These are phyloP conservation scores for Entoloma clypeatum DNA, from an alignment of 1,284 basidiomycete species.

Conservation along the genomic window DNA sequence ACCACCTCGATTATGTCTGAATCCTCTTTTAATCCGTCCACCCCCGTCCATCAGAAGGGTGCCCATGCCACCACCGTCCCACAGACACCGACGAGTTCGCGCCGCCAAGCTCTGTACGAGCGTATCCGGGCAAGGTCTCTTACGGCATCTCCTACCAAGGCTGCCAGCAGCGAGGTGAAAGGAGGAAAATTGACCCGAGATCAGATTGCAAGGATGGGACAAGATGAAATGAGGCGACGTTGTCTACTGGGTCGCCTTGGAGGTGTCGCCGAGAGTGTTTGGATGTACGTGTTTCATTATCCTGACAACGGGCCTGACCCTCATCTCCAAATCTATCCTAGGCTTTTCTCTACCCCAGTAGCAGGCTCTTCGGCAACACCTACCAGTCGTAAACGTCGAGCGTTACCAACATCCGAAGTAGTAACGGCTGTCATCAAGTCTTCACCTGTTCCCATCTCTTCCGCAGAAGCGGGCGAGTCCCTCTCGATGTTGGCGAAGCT, in stretches of 20 bases:
- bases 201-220: constrained; percentile 63
- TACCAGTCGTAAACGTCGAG: constrained; percentile 59
- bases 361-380: constrained; percentile 45
- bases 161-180: constrained; percentile 35
- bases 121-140: constrained; percentile 69
- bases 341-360: constrained; percentile 61
- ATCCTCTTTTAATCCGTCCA: constrained; percentile 49
- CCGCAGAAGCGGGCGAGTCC: constrained; percentile 71
- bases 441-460: constrained; percentile 71
- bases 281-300: constrained; percentile 57
- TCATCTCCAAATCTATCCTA: constrained; percentile 23
- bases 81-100: constrained; percentile 65
- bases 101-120: constrained; percentile 73
- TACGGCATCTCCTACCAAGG: constrained; percentile 62
- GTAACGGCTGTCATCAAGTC: constrained; percentile 67
- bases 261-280: constrained; percentile 78
- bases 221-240: constrained; percentile 70
- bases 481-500: constrained; percentile 58
- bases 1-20: constrained; percentile 35
- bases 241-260: constrained; percentile 72
- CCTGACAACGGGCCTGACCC: constrained; percentile 2
- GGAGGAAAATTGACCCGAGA: constrained; percentile 54
- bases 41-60: constrained; percentile 61
- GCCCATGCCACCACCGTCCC: constrained; percentile 50
- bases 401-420: constrained; percentile 62